These are phyloP conservation scores for Platanus orientalis DNA, from an alignment of 164 flowering plant genomes.

Conservation along the genomic window DNA sequence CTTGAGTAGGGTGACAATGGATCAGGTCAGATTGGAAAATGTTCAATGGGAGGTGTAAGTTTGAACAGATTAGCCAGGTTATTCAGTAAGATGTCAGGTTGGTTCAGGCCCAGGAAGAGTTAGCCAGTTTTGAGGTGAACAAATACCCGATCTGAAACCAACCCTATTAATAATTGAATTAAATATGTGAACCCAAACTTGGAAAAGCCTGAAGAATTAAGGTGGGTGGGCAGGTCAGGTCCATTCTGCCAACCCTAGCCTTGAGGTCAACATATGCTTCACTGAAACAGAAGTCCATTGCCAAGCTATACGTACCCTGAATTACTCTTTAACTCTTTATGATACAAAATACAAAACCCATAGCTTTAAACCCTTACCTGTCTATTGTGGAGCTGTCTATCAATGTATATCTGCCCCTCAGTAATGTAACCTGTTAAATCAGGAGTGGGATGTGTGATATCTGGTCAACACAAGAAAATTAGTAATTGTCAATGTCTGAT, in stretches of 20 bases:
- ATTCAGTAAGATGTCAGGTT: too few species aligned
- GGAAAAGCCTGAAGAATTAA: background rate
- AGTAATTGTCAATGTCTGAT: background rate
- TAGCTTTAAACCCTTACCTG: slow-evolving; percentile 46
- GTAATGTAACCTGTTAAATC: slow-evolving; percentile 99
- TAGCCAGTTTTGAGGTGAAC: too few species aligned
- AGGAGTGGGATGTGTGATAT: slow-evolving; percentile 97
- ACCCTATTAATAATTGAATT: too few species aligned
- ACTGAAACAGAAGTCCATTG: background rate
- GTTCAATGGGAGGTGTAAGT: too few species aligned
- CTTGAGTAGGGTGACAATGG: too few species aligned
- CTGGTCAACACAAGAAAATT: slow-evolving; percentile 34
- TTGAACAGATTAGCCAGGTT: too few species aligned
- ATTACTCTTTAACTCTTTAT: background rate
- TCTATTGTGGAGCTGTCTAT: slow-evolving; percentile 83
- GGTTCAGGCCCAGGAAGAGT: too few species aligned
- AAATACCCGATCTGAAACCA: too few species aligned
- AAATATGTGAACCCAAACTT: too few species aligned
- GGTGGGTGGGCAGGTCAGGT: background rate
- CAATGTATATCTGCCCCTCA: slow-evolving; percentile 97
- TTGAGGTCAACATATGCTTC: background rate
- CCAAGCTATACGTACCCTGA: background rate
- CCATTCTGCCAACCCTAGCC: background rate
- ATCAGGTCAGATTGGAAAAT: too few species aligned
- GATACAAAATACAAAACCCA: background rate